A percentile compares a stretch with the other conserved stretches of the same genome.
phyloP scores from a whole-genome alignment of 2,329 filamentous ascomycete species.

The Geosmithia morbida region DNA sequence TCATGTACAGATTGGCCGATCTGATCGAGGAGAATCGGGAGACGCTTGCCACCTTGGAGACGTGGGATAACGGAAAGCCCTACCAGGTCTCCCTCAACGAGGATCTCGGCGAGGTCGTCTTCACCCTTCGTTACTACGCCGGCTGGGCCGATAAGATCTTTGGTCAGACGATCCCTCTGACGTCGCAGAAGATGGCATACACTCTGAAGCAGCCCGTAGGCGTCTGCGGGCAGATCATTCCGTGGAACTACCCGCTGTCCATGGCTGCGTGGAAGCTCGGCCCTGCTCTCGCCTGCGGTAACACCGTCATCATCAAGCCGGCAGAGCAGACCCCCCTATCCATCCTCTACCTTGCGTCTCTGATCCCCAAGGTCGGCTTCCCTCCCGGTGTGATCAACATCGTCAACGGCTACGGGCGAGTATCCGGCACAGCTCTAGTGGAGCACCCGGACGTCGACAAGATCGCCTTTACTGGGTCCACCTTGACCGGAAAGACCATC shows the following conservation, averaged over 20 bases:
- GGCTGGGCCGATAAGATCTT: conserved; percentile 60
- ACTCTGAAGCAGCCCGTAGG: conserved; percentile 55
- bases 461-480: conserved; percentile 62
- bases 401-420: conserved; percentile 50
- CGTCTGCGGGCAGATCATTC: conserved; percentile 54
- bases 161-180: conserved; percentile 53
- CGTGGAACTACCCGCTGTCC: conserved; percentile 55
- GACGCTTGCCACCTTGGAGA: conserved; percentile 41
- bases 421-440: conserved; percentile 50
- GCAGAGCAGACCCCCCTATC: conserved; percentile 47
- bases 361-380: conserved; percentile 57
- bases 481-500: conserved; percentile 49
- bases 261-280: conserved; percentile 48
- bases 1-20: conserved; percentile 59
- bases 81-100: conserved; percentile 51
- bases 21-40: conserved; percentile 51
- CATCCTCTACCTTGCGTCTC: conserved; percentile 42
- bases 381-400: conserved; percentile 60
- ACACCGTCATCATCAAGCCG: conserved; percentile 45
- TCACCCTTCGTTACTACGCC: conserved; percentile 47
- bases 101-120: conserved; percentile 35
- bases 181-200: conserved; percentile 49
- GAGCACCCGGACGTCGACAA: conserved; percentile 52
- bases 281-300: conserved; percentile 45
- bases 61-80: conserved; percentile 67